These are phyloP conservation scores for Zymoseptoria brevis DNA, from an alignment of 2,329 filamentous ascomycete species.

Conservation along the genomic window DNA sequence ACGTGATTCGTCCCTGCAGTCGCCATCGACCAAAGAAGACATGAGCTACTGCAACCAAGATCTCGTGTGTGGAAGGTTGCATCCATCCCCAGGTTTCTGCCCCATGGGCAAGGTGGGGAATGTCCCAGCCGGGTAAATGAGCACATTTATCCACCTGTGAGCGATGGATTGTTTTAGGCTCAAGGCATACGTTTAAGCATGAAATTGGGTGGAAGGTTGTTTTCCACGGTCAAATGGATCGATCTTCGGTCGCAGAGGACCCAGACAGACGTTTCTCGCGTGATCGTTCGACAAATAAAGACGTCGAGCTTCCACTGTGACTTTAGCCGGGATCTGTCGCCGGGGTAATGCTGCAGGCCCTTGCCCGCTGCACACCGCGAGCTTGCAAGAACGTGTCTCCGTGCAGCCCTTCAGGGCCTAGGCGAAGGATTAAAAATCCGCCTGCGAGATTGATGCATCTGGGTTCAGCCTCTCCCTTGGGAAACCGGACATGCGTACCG, in stretches of 20 bases:
- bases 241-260: neutral
- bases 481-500: neutral
- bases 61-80: neutral
- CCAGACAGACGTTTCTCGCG: neutral
- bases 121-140: neutral
- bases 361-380: neutral
- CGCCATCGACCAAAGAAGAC: neutral
- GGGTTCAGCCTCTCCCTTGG: neutral
- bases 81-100: neutral
- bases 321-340: neutral
- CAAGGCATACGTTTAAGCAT: neutral
- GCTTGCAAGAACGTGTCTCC: neutral
- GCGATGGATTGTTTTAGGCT: neutral
- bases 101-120: neutral
- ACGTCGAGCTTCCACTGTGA: neutral
- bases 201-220: neutral
- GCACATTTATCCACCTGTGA: neutral
- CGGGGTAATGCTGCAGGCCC: neutral
- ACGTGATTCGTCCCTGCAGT: neutral
- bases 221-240: neutral
- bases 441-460: neutral
- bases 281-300: neutral
- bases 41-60: neutral
- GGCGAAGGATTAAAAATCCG: neutral
- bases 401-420: neutral